Percentiles rank a stretch among this genome's conserved stretches.
Evolutionary conservation across 257 asterid species (phyloP).

Genomic region (Primulina eburnea): DNA sequence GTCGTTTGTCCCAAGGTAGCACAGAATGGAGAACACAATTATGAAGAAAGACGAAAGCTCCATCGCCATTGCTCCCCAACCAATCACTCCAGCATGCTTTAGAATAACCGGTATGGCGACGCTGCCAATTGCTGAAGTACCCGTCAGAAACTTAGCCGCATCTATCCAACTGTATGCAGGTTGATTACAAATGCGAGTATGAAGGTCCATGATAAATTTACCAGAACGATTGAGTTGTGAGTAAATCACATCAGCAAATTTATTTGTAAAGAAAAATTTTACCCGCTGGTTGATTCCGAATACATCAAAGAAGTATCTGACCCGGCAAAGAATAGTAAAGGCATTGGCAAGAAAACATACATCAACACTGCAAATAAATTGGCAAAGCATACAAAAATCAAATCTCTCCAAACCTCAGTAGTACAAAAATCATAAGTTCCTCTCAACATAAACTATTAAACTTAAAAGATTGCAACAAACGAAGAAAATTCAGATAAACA

Average conservation of each 20-base stretch:
- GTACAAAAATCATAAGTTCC: conserved; percentile 15
- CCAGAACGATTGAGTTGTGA: not conserved
- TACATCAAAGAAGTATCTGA: conserved; percentile 59
- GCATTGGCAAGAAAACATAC: conserved; percentile 92
- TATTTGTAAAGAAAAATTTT: conserved; percentile 25
- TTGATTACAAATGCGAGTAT: conserved; percentile 10
- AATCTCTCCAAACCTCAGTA: conserved; percentile 13
- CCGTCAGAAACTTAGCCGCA: conserved; percentile 82
- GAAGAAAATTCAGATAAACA: conserved; percentile 1
- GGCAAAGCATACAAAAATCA: conserved; percentile 17
- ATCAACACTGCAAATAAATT: conserved; percentile 58
- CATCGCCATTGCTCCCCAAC: conserved; percentile 96
- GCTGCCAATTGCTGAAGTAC: conserved; percentile 86
- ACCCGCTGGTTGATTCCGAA: conserved; percentile 68
- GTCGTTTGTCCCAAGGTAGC: conserved; percentile 50
- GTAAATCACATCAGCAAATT: not conserved
- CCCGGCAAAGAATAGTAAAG: conserved; percentile 81
- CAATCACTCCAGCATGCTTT: conserved; percentile 84
- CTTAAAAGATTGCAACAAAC: conserved; percentile 5
- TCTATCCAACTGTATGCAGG: conserved; percentile 66
- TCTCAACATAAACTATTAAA: not conserved
- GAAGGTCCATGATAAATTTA: conserved; percentile 20
- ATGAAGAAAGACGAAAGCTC: conserved; percentile 77
- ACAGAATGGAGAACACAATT: conserved; percentile 58
- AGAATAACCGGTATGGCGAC: conserved; percentile 80